Base-by-base conservation (phyloP, 2,329 filamentous ascomycete species). In the Beauveria sp. region DNA sequence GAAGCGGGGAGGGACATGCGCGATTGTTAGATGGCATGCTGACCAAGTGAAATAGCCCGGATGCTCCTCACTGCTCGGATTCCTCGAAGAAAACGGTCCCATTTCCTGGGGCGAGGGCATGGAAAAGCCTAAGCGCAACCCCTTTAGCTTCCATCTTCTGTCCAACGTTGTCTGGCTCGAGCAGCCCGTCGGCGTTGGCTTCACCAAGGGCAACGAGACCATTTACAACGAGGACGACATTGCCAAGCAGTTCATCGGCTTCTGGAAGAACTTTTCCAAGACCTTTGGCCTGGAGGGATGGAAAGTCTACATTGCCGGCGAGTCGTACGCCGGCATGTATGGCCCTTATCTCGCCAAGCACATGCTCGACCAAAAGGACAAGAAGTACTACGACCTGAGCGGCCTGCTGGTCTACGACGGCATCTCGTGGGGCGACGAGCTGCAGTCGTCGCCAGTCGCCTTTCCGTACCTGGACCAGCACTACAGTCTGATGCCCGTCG, bases 81-180 rank as follows among this genome's bases (percentile, higher is more conserved):
- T 93, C 1, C 71, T 93, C 10, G 88, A 90, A 56, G 90, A 93
- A 67, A 93, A 91, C 67, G 89, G 90, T 0, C 88, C 89, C 0
- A 88, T 91, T 68, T 62, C 82, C 5, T 90, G 88, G 87, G 83
- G 88, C 69, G 79, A 84, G 14, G 90, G 90, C 40, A 93, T 88
- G 1, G 82, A 79, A 61, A 78, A 79, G 20, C 88, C 89, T 0
- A 78, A 85, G 0, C 75, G 77, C 50, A 92, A 92, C 69, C 80
- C 83, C 0, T 92, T 87, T 76, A 82, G 83, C n/a, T 93, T 88
- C 88, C 83, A 84, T 63, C 88, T 88, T 56, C 74, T 93, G 42
- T 89, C 89, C 59, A 91, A 93, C 72, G 83, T 93, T 68, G 77
- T 95, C 52, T 95, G 86, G 83, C 80, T 89, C 9, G 89, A 90